Evolutionary conservation across 306 rosid genomes (phyloP), one percentile per base, ranked within the genome.

Genomic region (Begonia fuchsioides): DNA sequence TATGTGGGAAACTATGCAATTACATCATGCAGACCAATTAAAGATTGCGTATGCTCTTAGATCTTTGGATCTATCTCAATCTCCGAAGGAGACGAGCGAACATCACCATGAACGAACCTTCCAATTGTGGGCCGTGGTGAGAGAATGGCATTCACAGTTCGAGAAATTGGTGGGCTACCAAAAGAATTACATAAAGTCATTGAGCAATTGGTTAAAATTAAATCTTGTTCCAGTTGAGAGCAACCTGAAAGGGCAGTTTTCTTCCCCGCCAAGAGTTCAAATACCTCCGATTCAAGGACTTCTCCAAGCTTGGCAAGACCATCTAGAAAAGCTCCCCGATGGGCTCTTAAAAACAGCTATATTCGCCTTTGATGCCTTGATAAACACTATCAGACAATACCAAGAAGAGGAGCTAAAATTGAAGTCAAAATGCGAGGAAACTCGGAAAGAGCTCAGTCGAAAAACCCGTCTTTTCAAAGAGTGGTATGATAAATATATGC

Each of bases 181-280:
- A 49, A 92, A 79, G 70, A 79, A 52, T 14, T 92, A 92, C 76
- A 57, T 80, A 26, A 82, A 68, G 62, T 67, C 85, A 15, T 68
- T 92, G 14, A 79, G 52, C 66, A 52, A 15, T 48, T 92, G 98
- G 98, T 62, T 92, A 56, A 85, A 72, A 56, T 68, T 73, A 58
- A 92, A 85, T 66, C 85, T 92, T 50, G 63, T 79, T 65, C 98
- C 98, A 40, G 77, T 81, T 32, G 98, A 92, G 59, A 92, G 92
- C 79, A 92, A 58, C 68, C 55, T 85, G 55, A 92, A 62, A 75
- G 98, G 85, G 70, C 85, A 79, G 60, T 94, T 92, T 67, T 92
- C 96, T 52, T 82, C 96, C 6, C 98, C 98, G 11, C 93, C 94
- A 47, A 81, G 94, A 64, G 49, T 77, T 56, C 68, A 44, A 48